Percentiles rank a stretch among this genome's conserved stretches.
Evolutionary conservation across 768 basidiomycete genomes (phyloP).

Genomic region (Collybiopsis luxurians): DNA sequence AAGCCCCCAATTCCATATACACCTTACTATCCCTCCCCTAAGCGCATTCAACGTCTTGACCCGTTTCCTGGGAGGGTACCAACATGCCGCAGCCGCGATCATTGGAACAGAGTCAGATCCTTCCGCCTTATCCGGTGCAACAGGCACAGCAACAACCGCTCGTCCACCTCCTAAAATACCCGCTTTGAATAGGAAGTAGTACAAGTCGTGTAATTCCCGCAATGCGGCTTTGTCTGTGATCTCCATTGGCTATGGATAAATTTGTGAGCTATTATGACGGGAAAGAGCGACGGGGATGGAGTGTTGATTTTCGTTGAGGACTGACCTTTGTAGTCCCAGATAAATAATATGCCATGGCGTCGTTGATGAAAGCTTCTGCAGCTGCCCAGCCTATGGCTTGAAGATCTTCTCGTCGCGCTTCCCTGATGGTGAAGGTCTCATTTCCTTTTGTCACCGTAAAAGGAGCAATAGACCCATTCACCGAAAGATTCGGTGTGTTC

Average conservation of each 20-base stretch:
- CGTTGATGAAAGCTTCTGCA: not conserved
- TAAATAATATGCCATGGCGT: not conserved
- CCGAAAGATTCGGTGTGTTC: too few species aligned
- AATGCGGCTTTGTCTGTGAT: not conserved
- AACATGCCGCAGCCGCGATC: conserved; percentile 1
- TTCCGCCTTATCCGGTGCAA: not conserved
- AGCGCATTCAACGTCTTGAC: not conserved
- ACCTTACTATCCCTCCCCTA: not conserved
- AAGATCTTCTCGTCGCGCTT: not conserved
- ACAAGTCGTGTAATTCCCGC: not conserved
- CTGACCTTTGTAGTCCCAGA: conserved; percentile 1
- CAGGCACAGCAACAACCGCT: not conserved
- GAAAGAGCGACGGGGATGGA: too few species aligned
- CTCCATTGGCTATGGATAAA: not conserved
- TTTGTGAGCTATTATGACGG: not conserved
- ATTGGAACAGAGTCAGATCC: not conserved
- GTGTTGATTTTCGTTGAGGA: too few species aligned
- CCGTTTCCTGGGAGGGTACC: conserved; percentile 2
- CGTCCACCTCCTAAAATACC: not conserved
- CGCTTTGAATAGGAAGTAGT: not conserved
- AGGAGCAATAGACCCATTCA: not conserved
- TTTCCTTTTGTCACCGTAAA: not conserved
- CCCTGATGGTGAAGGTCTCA: not conserved
- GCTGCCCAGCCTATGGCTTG: not conserved
- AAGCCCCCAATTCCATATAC: not conserved